Percentiles rank a stretch among this genome's conserved stretches.
phyloP scores from a whole-genome alignment of 148 eudicot genomes.

The Spergularia bocconei region DNA sequence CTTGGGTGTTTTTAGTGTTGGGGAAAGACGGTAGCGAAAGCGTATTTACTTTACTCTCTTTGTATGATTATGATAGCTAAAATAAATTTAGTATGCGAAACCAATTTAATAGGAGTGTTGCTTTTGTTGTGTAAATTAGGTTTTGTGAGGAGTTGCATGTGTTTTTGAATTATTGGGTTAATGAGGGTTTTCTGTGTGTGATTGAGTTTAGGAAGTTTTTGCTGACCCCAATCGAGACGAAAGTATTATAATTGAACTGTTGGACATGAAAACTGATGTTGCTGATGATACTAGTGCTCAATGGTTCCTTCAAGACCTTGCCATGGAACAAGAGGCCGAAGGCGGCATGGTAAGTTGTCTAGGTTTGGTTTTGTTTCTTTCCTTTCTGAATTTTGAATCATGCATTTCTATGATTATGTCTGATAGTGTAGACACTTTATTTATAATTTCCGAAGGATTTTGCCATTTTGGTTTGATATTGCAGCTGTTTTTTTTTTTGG shows the following conservation, averaged over 20 bases:
- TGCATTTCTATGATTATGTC: background rate
- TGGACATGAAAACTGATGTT: slow-evolving; percentile 76
- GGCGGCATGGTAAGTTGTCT: slow-evolving; percentile 48
- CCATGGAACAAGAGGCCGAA: slow-evolving; percentile 81
- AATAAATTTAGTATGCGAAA: too few relatives aligned
- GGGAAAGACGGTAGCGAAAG: too few relatives aligned
- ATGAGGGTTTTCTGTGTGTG: background rate
- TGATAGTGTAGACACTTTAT: too few relatives aligned
- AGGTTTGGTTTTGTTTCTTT: background rate
- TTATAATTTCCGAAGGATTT: too few relatives aligned
- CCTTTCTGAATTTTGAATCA: background rate
- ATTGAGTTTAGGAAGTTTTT: slow-evolving; percentile 62
- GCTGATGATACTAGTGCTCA: slow-evolving; percentile 74
- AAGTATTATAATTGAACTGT: slow-evolving; percentile 71
- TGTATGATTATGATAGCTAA: too few relatives aligned
- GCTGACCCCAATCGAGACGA: slow-evolving; percentile 74
- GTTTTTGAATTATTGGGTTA: background rate
- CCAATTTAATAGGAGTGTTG: background rate
- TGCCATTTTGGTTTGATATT: too few relatives aligned
- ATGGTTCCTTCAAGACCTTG: slow-evolving; percentile 97
- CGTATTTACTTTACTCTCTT: too few relatives aligned
- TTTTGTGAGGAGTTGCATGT: background rate
- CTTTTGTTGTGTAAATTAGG: background rate
- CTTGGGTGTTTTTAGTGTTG: slow-evolving; percentile 3
- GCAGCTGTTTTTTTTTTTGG: too few relatives aligned